Percentiles rank a stretch among this genome's conserved stretches.
Conservation (phyloP, 768 basidiomycete species). For the Russula ochroleuca region DNA sequence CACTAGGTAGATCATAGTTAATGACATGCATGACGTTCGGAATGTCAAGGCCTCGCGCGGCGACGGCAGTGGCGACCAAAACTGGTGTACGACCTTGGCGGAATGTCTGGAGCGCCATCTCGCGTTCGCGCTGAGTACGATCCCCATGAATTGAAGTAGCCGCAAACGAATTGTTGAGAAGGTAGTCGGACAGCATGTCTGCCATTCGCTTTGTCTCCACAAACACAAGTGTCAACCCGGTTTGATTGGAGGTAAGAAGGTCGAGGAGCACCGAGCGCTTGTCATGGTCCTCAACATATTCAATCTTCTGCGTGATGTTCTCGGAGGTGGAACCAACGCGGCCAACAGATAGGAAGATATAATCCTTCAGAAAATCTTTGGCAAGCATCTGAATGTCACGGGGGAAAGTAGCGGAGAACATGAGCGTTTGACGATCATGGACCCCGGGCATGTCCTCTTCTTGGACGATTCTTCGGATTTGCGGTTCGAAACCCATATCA, state of each 20-base stretch:
- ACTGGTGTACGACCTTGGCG: constrained; percentile 91
- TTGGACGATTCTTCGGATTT: constrained; percentile 96
- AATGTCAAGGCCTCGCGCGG: constrained; percentile 98
- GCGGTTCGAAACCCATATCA: constrained; percentile 99
- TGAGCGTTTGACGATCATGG: constrained; percentile 90
- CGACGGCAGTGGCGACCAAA: constrained; percentile 96
- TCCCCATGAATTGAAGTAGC: constrained; percentile 99
- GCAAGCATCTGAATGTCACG: constrained; percentile 97
- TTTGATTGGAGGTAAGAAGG: constrained; percentile 76
- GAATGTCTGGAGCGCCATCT: constrained; percentile 93
- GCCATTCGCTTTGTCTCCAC: constrained; percentile 99
- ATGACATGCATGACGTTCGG: constrained; percentile 99
- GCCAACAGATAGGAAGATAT: constrained; percentile 97
- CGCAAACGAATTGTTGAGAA: constrained; percentile 73
- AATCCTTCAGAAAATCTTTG: constrained; percentile 95
- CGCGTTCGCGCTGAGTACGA: constrained; percentile 95
- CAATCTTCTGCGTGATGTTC: constrained; percentile 99
- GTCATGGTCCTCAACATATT: constrained; percentile 96
- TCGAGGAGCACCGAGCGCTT: constrained; percentile 97
- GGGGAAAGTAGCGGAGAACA: constrained; percentile 99
- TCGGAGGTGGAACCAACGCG: constrained; percentile 98
- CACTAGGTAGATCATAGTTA: constrained; percentile 96
- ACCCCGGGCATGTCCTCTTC: constrained; percentile 98
- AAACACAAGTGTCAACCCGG: constrained; percentile 88
- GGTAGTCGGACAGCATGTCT: constrained; percentile 95